A percentile compares a stretch with the other conserved stretches of the same genome.
These are phyloP conservation scores for Chernovozyma sophiae-reginae DNA, from an alignment of 1,139 yeast species.

Conservation along the genomic window DNA sequence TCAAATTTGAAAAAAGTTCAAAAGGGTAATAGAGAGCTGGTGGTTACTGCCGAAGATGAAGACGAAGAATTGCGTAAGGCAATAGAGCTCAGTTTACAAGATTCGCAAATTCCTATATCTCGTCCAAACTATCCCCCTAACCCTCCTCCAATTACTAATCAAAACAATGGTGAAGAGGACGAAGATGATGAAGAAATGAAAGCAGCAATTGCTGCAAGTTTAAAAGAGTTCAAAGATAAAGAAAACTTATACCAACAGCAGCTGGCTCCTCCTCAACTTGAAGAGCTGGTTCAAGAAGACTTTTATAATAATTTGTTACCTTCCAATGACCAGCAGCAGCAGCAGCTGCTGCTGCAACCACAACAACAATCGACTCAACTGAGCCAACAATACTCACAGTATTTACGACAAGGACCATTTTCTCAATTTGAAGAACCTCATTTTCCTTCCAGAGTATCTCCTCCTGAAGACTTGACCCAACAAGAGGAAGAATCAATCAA, in stretches of 20 bases:
- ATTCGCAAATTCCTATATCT: constrained; percentile 27
- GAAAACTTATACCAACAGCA: constrained; percentile 19
- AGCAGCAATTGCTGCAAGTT: constrained; percentile 94
- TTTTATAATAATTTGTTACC: constrained; percentile 27
- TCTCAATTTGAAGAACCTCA: constrained; percentile 12
- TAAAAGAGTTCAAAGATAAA: constrained; percentile 61
- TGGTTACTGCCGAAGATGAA: constrained; percentile 28
- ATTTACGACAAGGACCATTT: constrained; percentile 8
- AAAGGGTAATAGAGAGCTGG: constrained; percentile 3
- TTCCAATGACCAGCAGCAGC: constrained; percentile 3
- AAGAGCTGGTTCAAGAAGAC: constrained; percentile 13
- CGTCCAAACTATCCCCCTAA: constrained; percentile 14
- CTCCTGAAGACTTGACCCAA: constrained; percentile 41
- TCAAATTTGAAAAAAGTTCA: constrained; percentile 7
- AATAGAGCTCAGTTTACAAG: constrained; percentile 71
- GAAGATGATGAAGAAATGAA: constrained; percentile 88
- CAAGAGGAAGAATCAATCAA: constrained; percentile 67
- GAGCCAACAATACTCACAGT: constrained; percentile 6
- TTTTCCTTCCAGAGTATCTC: constrained; percentile 5
- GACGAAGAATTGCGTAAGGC: constrained; percentile 81
- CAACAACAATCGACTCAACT: constrained; percentile 2
- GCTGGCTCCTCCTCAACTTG: constrained; percentile 10
- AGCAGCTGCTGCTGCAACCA: constrained; percentile 1
- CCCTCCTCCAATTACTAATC: constrained; percentile 9
- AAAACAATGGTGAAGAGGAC: constrained; percentile 26